phyloP scores from a whole-genome alignment of 1,284 basidiomycete species.

The Ganoderma lucidum region DNA sequence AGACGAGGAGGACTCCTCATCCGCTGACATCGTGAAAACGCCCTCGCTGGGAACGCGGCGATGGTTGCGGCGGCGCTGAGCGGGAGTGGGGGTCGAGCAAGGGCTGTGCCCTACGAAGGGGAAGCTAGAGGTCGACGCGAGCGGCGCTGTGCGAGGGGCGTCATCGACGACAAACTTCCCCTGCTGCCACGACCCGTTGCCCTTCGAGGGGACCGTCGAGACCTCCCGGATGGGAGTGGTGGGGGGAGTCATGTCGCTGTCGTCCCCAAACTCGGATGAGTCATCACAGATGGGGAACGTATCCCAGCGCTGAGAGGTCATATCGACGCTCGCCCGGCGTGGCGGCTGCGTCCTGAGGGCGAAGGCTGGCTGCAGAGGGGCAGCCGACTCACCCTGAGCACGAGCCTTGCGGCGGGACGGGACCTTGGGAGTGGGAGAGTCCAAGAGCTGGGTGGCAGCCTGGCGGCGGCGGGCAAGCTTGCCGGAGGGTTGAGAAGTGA shows the following conservation, averaged over 20 bases:
- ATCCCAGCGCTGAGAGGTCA: slow-evolving; percentile 37
- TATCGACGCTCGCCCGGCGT: slow-evolving; percentile 31
- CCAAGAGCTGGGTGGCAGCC: slow-evolving; percentile 40
- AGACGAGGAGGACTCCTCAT: slow-evolving; percentile 62
- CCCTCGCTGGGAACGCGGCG: slow-evolving; percentile 69
- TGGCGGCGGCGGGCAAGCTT: slow-evolving; percentile 65
- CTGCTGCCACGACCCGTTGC: slow-evolving; percentile 42
- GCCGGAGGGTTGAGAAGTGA: slow-evolving; percentile 55
- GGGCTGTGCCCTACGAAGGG: slow-evolving; percentile 46
- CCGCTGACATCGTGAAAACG: slow-evolving; percentile 73
- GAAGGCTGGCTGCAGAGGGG: slow-evolving; percentile 20
- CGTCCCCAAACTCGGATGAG: slow-evolving; percentile 54
- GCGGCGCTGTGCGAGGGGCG: slow-evolving; percentile 60
- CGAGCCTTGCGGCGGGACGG: slow-evolving; percentile 50
- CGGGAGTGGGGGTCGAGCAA: slow-evolving; percentile 48
- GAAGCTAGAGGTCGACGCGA: slow-evolving; percentile 49
- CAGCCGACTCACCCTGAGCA: slow-evolving; percentile 25
- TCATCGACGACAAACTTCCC: slow-evolving; percentile 43
- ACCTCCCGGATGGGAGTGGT: slow-evolving; percentile 45
- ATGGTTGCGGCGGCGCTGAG: slow-evolving; percentile 53
- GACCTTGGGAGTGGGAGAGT: slow-evolving; percentile 50
- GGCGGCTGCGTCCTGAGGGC: slow-evolving; percentile 28
- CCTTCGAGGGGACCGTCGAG: slow-evolving; percentile 37
- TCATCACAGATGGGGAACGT: slow-evolving; percentile 77
- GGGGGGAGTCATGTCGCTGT: slow-evolving; percentile 44